Evolutionary conservation across 208 protist genomes (phyloP).

Genomic region (Leishmania major): DNA sequence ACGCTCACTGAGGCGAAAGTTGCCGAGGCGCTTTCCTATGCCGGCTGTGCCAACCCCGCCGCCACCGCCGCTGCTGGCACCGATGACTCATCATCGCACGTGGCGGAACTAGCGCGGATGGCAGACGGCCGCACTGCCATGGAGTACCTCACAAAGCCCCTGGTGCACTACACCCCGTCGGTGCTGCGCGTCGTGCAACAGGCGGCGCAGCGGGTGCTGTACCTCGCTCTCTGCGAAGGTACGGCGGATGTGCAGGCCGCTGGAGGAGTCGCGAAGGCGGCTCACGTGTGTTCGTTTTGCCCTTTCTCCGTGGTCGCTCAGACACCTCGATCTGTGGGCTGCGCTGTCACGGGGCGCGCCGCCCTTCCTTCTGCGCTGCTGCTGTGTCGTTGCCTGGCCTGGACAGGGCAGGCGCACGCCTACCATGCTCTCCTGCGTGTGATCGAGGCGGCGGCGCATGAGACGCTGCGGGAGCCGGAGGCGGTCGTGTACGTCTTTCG

Average conservation of each 20-base stretch:
- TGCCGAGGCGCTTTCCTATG: not conserved
- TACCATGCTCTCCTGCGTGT: constrained; percentile 27
- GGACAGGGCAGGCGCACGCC: constrained; percentile 18
- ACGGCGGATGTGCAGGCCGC: constrained; percentile 11
- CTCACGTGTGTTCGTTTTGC: not conserved
- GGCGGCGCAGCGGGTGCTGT: constrained; percentile 43
- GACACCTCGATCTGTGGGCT: not conserved
- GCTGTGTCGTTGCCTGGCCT: constrained; percentile 27
- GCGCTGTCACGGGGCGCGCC: not conserved
- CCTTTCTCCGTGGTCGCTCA: not conserved
- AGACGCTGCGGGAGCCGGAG: constrained; percentile 26
- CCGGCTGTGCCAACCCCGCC: not conserved
- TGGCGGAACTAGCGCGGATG: constrained; percentile 19
- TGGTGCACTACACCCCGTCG: constrained; percentile 20
- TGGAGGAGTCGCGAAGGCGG: not conserved
- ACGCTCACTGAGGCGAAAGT: constrained; percentile 29
- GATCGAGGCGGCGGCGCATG: constrained; percentile 26
- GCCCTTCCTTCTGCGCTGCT: constrained; percentile 2
- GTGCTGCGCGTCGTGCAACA: constrained; percentile 49
- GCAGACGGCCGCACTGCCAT: constrained; percentile 25
- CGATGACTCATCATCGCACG: not conserved
- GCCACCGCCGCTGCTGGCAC: not conserved
- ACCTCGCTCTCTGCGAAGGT: constrained; percentile 59
- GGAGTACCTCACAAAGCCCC: constrained; percentile 41
- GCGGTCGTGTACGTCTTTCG: constrained; percentile 28